Evolutionary conservation across 129 eudicot genomes (phyloP).

Genomic region (carrot (Daucus carota)): DNA sequence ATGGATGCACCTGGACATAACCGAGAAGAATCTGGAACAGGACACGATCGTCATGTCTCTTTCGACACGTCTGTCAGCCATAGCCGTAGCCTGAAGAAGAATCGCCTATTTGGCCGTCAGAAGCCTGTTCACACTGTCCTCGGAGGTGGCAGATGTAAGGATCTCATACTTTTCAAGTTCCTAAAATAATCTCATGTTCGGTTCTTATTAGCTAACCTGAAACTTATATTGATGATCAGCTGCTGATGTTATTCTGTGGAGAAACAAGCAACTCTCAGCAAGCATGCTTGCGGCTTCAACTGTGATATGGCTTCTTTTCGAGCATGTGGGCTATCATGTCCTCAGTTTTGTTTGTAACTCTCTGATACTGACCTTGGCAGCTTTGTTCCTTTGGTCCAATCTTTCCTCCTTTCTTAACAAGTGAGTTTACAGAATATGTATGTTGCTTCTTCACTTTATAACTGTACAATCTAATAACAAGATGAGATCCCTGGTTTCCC

Average conservation of each 20-base stretch:
- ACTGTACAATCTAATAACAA: neutral
- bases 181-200: no score
- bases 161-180: no score
- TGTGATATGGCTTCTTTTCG: constrained; percentile 81
- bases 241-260: constrained; percentile 79
- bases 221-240: constrained; percentile 35
- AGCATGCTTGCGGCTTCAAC: constrained; percentile 68
- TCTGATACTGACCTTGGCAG: constrained; percentile 58
- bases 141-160: constrained; percentile 69
- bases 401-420: constrained; percentile 65
- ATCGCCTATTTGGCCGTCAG: constrained; percentile 70
- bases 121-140: constrained; percentile 66
- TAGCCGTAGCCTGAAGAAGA: constrained; percentile 7
- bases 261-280: constrained; percentile 70
- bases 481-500: neutral
- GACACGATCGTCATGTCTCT: neutral
- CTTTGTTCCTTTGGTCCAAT: constrained; percentile 75
- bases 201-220: neutral
- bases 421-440: constrained; percentile 26
- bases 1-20: neutral
- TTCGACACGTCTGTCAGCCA: neutral
- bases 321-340: constrained; percentile 64
- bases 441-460: neutral
- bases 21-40: neutral
- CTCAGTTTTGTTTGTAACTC: constrained; percentile 68